Base-by-base conservation (phyloP, 345 rosid species). In the Dimocarpus longan region DNA sequence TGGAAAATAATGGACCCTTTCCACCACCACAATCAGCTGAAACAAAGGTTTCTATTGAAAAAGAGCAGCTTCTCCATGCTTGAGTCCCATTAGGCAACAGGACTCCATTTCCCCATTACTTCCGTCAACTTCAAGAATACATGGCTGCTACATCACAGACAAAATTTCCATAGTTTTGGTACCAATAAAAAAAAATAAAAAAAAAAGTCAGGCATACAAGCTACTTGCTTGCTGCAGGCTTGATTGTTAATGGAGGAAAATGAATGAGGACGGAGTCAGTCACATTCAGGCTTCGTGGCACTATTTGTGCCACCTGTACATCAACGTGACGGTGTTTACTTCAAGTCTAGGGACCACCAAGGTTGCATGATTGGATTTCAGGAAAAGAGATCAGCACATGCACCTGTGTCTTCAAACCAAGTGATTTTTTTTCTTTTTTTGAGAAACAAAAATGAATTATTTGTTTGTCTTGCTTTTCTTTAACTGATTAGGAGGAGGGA, bases 21-120 rank as follows among this genome's bases (percentile, higher is more conserved):
- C 66, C 80, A 46, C 71, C 56, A 71, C 63, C 79, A 22, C 42
- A 79, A 39, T 63, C 80, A 64, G 74, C 70, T 28, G 87, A 83
- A 39, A 68, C 81, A 64, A 81, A 56, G n/a, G 64, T 77, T 21
- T 68, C 85, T 7, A 39, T 50, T 60, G 88, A 87, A 80, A 81
- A 75, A 60, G 84, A 78, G 63, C 85, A 82, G 76, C 85, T 82
- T 26, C 84, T 85, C 79, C 75, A 87, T 76, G 87, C 80, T 32
- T 87, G 78, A 84, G 13, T 70, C 71, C 48, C 66, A 66, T 21
- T 18, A 65, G 8, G 69, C 2, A 28, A 6, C 10, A 13, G 48
- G 16, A 62, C 12, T 74, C 68, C 54, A 57, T 40, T 32, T 57
- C 54, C 67, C 39, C 22, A 70, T 6, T 22, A 32, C 2, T 32